Evolutionary conservation across 345 rosid species (phyloP).

Genomic region (Moringa oleifera): DNA sequence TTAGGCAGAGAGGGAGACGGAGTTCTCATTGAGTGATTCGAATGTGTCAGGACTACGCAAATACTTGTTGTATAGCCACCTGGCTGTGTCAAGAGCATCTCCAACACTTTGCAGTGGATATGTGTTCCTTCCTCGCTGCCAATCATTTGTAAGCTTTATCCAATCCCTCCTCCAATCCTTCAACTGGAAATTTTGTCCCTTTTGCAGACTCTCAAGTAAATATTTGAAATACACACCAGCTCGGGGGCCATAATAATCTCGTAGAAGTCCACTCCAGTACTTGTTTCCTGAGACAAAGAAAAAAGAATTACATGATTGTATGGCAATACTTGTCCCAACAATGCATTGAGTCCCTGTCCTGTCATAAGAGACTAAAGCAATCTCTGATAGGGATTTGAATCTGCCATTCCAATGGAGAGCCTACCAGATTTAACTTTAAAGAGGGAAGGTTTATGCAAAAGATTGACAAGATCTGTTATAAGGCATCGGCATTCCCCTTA

Average conservation of each 20-base stretch:
- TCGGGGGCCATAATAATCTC: slow-evolving; percentile 62
- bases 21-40: slow-evolving; percentile 21
- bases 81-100: slow-evolving; percentile 34
- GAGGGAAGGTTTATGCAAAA: not conserved
- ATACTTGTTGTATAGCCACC: slow-evolving; percentile 46
- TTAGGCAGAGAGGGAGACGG: not conserved
- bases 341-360: not conserved
- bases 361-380: not conserved
- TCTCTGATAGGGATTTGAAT: not conserved
- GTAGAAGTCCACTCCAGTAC: slow-evolving; percentile 65
- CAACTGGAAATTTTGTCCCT: slow-evolving; percentile 34
- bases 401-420: not conserved
- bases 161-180: slow-evolving; percentile 62
- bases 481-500: slow-evolving; percentile 12
- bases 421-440: not conserved
- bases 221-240: slow-evolving; percentile 57
- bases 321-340: not conserved
- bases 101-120: slow-evolving; percentile 36
- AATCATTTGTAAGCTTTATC: slow-evolving; percentile 59
- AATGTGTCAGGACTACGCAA: slow-evolving; percentile 14
- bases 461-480: not conserved
- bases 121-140: slow-evolving; percentile 45
- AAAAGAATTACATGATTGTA: not conserved
- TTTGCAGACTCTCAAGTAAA: slow-evolving; percentile 37
- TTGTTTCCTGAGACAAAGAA: slow-evolving; percentile 45